These are phyloP conservation scores for Thalassiosira tumida DNA, from an alignment of 352 stramenopile genomes.

Conservation along the genomic window DNA sequence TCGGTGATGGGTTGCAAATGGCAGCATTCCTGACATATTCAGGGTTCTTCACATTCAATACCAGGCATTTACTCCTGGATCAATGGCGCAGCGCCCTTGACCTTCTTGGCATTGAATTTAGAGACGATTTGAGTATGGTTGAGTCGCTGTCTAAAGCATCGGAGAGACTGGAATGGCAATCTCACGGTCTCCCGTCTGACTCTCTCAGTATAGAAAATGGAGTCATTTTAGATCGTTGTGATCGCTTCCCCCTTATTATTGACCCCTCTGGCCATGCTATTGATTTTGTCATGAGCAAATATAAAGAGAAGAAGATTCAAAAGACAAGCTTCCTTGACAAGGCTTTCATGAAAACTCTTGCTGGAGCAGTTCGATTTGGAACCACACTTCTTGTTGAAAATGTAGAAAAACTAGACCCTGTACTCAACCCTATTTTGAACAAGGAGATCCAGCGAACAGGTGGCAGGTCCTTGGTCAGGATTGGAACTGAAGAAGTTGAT, in stretches of 20 bases:
- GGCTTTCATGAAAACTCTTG: slow-evolving; percentile 99
- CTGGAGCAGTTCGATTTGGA: slow-evolving; percentile 99
- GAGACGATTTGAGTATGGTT: slow-evolving; percentile 93
- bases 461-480: slow-evolving; percentile 94
- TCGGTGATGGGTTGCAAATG: slow-evolving; percentile 94
- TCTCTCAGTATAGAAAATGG: slow-evolving; percentile 99
- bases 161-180: slow-evolving; percentile 94
- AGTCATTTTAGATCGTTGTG: slow-evolving; percentile 98
- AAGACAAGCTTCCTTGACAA: slow-evolving; percentile 99
- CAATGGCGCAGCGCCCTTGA: slow-evolving; percentile 96
- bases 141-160: slow-evolving; percentile 97
- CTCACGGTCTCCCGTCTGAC: slow-evolving; percentile 96
- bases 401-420: slow-evolving; percentile 99
- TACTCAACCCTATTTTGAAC: slow-evolving; percentile 99
- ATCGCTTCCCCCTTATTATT: slow-evolving; percentile 98
- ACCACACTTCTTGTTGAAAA: slow-evolving; percentile 99
- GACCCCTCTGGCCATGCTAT: slow-evolving; percentile 97
- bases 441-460: slow-evolving; percentile 98
- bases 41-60: slow-evolving; percentile 98
- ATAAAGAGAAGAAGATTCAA: slow-evolving; percentile 95
- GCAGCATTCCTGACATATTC: slow-evolving; percentile 99
- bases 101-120: slow-evolving; percentile 93
- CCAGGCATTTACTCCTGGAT: slow-evolving; percentile 94
- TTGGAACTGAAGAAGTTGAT: slow-evolving; percentile 99
- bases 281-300: slow-evolving; percentile 98